Conservation (phyloP, 2,329 filamentous ascomycete species). For the Teratosphaeria viscida region DNA sequence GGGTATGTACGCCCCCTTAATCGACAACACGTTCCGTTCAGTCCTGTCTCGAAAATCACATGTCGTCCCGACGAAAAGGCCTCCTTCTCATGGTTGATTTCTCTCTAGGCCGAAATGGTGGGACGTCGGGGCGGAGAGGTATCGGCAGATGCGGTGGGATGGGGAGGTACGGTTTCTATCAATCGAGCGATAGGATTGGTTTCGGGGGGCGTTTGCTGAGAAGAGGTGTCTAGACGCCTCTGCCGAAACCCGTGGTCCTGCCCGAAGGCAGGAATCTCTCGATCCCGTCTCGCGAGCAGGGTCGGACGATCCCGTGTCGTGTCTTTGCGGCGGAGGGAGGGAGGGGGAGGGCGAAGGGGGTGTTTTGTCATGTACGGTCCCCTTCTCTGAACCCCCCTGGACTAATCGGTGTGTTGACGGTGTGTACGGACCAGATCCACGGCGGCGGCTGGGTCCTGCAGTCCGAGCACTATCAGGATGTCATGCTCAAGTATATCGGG, state of each 20-base stretch:
- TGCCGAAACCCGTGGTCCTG: conserved; percentile 35
- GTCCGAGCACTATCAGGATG: conserved; percentile 34
- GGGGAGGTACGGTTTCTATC: conserved; percentile 33
- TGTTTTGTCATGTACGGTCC: conserved; percentile 33
- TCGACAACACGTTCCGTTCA: too few species aligned
- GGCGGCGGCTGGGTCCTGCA: conserved; percentile 39
- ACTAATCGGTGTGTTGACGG: not conserved
- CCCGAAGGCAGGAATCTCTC: conserved; percentile 36
- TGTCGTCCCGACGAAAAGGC: too few species aligned
- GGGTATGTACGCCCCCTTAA: conserved; percentile 11
- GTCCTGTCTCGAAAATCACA: too few species aligned
- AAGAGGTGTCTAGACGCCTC: conserved; percentile 25
- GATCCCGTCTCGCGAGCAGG: conserved; percentile 43
- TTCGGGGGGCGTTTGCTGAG: not conserved
- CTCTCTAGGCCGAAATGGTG: conserved; percentile 23
- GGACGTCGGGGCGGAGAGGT: conserved; percentile 44
- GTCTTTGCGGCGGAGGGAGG: conserved; percentile 41
- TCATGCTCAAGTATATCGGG: conserved; percentile 40
- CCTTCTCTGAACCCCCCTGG: not conserved
- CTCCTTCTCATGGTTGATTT: not conserved
- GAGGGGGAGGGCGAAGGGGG: conserved; percentile 24
- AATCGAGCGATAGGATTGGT: too few species aligned
- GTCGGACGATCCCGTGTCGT: conserved; percentile 42
- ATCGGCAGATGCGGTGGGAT: conserved; percentile 43
- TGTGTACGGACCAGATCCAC: conserved; percentile 33